Conservation (phyloP, 805 yeast species). For the Candida takata region DNA sequence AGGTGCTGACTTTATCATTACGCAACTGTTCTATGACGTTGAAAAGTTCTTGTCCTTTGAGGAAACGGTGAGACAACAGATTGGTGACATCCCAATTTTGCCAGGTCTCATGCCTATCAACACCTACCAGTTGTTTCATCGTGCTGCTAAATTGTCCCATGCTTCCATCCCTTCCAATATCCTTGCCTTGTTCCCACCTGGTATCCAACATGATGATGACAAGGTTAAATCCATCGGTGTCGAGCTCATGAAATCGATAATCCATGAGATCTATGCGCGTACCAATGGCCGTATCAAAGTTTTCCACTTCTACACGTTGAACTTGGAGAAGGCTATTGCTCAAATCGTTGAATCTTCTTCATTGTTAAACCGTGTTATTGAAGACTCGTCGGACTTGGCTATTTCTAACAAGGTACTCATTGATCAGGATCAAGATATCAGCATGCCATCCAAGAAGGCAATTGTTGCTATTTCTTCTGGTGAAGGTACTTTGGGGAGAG, state of each 20-base stretch:
- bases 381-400: constrained; percentile 31
- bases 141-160: constrained; percentile 86
- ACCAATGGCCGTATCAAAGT: constrained; percentile 63
- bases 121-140: constrained; percentile 70
- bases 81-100: constrained; percentile 47
- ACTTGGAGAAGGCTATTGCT: constrained; percentile 88
- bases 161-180: constrained; percentile 68
- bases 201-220: constrained; percentile 64
- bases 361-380: constrained; percentile 42
- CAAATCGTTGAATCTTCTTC: constrained; percentile 63
- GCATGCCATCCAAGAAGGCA: constrained; percentile 41
- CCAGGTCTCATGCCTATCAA: constrained; percentile 94
- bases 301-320: constrained; percentile 87
- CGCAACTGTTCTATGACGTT: constrained; percentile 97
- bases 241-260: constrained; percentile 57
- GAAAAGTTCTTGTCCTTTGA: constrained; percentile 68
- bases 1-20: constrained; percentile 89
- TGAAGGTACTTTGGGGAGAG: constrained; percentile 75
- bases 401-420: constrained; percentile 36
- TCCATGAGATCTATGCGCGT: constrained; percentile 45
- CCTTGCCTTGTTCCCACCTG: constrained; percentile 45
- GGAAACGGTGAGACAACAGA: constrained; percentile 34
- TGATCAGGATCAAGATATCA: constrained; percentile 21
- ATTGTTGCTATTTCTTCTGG: constrained; percentile 78
- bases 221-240: constrained; percentile 78